Base-by-base conservation (phyloP, 768 basidiomycete species). In the Kwoniella shandongensis region DNA sequence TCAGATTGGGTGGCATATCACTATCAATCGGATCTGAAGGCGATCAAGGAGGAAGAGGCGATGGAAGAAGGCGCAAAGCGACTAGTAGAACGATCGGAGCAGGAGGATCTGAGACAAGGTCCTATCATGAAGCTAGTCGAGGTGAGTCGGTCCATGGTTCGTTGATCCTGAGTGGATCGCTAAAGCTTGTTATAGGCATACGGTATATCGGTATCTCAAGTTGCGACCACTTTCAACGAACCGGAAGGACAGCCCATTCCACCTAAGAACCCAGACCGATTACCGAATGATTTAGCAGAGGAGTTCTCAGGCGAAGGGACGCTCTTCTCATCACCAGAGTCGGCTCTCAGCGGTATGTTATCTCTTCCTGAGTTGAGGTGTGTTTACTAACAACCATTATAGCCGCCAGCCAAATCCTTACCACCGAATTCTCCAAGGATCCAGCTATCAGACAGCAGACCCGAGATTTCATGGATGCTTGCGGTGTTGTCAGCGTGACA, bases 341-440 rank as follows among this genome's bases (percentile, higher is more conserved):
- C 63, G 26, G 77, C 74, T 27, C 51, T 78, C 12, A 54, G 66
- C 27, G 64, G 76, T 73, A 40, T 57, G 76, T 54, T 2, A 2
- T 49, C 26, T 8, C 30, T 10, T 11, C 5, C 1, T 27, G 13
- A 29, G 4, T n/a, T 45, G 18, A 13, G 35, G 40, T n/a, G 15
- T 38, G 8, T 15, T 26, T 10, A 25, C 44, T 23, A 4, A 45
- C 26, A 35, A 40, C 38, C 1, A 2, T 25, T 22, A 13, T 50
- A 70, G 78, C 73, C 15, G 78, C 78, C 10, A 70, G 69, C 45
- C 83, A 89, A 81, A 87, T 98, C 54, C 78, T 98, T 44, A 83
- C 87, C 5, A 90, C 88, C 0, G 96, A 98, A 74, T 82, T 98
- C 17, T 89, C 89, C 30, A 93, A 89, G 72, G 94, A 99, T 74